Base-by-base conservation (phyloP, 2,329 filamentous ascomycete genomes). In the Sporothrix curviconia region DNA sequence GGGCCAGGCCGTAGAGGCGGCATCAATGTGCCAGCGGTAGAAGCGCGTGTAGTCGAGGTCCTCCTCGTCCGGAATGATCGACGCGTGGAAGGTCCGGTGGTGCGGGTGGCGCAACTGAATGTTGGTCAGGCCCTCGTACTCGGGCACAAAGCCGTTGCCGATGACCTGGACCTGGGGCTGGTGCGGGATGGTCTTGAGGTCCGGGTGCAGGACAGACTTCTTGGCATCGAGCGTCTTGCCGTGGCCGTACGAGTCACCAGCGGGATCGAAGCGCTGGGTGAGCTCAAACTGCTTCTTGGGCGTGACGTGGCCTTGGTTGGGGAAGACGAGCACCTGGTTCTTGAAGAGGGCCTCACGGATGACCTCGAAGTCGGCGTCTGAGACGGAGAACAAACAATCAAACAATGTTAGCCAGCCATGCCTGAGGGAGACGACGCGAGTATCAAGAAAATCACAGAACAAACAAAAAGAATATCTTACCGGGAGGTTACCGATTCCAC, bases 101-200 rank as follows among this genome's bases (percentile, higher is more conserved):
- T 92, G 88, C 6, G 89, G 88, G 66, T 92, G 89, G 57, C 80
- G 80, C 32, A 92, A 78, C 34, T 74, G 81, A 61, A 91, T 79
- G 67, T 90, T 76, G 63, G 78, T 71, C 9, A 92, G 73, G 0
- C 87, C 88, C 67, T 91, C 87, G 64, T 90, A 91, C 32, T 81
- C 78, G 1, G 78, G 68, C 1, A 92, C 78, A 47, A 80, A 78
- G 5, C 89, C 88, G 65, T 92, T 90, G 40, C 88, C 88, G 60
- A 92, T 91, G 56, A 91, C 84, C 66, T 92, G 88, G 1, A 89
- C 85, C 61, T 92, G 87, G 0, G 88, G 86, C 68, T 92, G 88
- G 64, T 89, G 84, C 0, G 88, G 87, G 42, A 92, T 82, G 0
- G 88, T 91, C 74, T 91, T 90, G 17, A 92, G 77, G 64, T 92